Percentiles rank a stretch among this genome's conserved stretches.
These are phyloP conservation scores for Trichoderma sp. DNA, from an alignment of 2,329 filamentous ascomycete genomes.

Conservation along the genomic window DNA sequence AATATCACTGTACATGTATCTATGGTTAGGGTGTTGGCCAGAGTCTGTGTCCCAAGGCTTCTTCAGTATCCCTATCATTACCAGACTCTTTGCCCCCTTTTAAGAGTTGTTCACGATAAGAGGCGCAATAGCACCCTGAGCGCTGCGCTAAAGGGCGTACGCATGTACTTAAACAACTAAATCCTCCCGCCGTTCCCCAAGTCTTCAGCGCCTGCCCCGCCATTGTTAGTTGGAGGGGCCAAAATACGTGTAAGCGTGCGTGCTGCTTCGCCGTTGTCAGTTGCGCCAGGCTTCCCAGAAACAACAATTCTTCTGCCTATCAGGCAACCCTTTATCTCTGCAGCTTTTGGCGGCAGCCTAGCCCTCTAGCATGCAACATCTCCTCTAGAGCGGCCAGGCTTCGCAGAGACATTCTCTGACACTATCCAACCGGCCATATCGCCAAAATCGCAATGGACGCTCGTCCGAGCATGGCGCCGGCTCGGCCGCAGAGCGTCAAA, in stretches of 20 bases:
- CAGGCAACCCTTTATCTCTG: conserved; percentile 20
- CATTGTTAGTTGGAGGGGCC: conserved; percentile 25
- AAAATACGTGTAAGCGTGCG: neutral
- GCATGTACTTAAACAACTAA: conserved; percentile 19
- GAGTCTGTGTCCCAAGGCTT: neutral
- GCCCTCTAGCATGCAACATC: conserved; percentile 27
- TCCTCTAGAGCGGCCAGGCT: conserved; percentile 19
- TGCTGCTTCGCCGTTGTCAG: neutral
- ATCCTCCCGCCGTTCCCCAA: neutral
- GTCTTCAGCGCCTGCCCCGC: conserved; percentile 20
- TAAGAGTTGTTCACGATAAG: conserved; percentile 2
- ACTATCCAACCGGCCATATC: neutral
- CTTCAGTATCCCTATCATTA: neutral
- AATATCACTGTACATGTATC: neutral
- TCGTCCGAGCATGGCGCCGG: conserved; percentile 41
- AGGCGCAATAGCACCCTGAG: neutral
- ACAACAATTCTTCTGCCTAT: conserved; percentile 25
- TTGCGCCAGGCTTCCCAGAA: conserved; percentile 12
- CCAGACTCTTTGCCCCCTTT: conserved; percentile 13
- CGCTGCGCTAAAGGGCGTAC: neutral
- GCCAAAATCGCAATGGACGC: conserved; percentile 37
- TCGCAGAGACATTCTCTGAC: conserved; percentile 22
- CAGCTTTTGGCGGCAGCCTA: conserved; percentile 6
- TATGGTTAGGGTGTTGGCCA: neutral
- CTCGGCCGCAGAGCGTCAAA: conserved; percentile 68